Percentiles rank a stretch among this genome's conserved stretches.
phyloP scores from a whole-genome alignment of 2,329 filamentous ascomycete genomes.

The Trichoderma arundinaceum region DNA sequence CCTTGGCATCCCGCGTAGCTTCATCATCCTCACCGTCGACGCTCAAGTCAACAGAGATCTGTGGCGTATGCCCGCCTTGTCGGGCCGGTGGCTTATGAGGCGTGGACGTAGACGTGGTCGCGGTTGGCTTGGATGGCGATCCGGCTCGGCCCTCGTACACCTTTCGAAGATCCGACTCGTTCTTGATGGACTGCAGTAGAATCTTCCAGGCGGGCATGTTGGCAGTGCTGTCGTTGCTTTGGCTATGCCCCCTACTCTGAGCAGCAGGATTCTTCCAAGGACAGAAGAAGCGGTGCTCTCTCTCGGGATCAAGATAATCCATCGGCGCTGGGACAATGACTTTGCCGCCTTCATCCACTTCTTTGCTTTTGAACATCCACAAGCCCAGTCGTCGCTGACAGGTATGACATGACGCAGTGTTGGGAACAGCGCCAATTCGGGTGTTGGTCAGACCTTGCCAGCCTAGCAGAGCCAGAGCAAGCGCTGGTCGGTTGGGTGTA shows the following conservation, averaged over 20 bases:
- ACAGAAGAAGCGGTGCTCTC: constrained; percentile 82
- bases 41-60: constrained; percentile 29
- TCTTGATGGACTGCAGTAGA: constrained; percentile 60
- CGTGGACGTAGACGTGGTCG: constrained; percentile 34
- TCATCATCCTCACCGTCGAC: constrained; percentile 47
- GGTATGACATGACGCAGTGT: constrained; percentile 79
- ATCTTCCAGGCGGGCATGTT: constrained; percentile 61
- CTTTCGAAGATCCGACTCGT: constrained; percentile 60
- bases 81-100: constrained; percentile 31
- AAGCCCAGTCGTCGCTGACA: constrained; percentile 88
- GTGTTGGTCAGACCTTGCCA: constrained; percentile 71
- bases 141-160: constrained; percentile 43
- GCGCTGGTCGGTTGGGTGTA: constrained; percentile 63
- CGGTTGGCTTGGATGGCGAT: constrained; percentile 38
- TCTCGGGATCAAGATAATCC: constrained; percentile 69
- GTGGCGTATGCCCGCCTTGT: constrained; percentile 11
- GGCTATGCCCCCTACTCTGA: constrained; percentile 55
- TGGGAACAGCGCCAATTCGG: constrained; percentile 65
- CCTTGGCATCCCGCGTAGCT: constrained; percentile 59
- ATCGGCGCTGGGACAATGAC: constrained; percentile 66
- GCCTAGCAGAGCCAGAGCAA: constrained; percentile 73
- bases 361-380: constrained; percentile 89
- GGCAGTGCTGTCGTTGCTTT: constrained; percentile 43
- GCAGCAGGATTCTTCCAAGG: constrained; percentile 73
- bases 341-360: constrained; percentile 60